Evolutionary conservation across 1,284 basidiomycete genomes (phyloP).

Genomic region (Rhizoctonia solani): DNA sequence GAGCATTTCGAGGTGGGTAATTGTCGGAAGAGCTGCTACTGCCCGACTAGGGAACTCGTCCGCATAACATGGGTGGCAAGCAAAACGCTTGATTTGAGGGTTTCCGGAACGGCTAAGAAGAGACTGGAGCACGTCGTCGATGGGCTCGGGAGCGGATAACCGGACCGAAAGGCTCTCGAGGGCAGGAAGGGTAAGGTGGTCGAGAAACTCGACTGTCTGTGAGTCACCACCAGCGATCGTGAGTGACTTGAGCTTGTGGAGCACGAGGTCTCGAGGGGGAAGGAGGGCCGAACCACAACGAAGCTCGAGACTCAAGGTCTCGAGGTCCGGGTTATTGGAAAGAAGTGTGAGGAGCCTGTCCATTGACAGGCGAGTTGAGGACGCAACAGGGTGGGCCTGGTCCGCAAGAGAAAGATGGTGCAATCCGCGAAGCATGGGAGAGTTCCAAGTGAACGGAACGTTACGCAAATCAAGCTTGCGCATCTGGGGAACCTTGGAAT

Average conservation of each 20-base stretch:
- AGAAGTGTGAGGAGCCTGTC: slow-evolving; percentile 68
- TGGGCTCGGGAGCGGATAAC: slow-evolving; percentile 63
- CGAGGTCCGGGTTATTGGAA: slow-evolving; percentile 57
- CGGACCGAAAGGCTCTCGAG: slow-evolving; percentile 59
- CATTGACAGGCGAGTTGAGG: slow-evolving; percentile 61
- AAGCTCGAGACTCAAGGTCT: slow-evolving; percentile 62
- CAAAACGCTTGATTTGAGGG: slow-evolving; percentile 59
- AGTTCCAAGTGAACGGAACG: slow-evolving; percentile 37
- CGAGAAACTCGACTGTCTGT: slow-evolving; percentile 60
- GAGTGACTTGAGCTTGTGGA: slow-evolving; percentile 58
- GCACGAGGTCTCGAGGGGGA: slow-evolving; percentile 56
- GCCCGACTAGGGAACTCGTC: slow-evolving; percentile 32
- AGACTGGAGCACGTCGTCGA: slow-evolving; percentile 65
- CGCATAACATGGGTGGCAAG: slow-evolving; percentile 56
- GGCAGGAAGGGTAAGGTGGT: slow-evolving; percentile 59
- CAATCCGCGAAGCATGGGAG: slow-evolving; percentile 46
- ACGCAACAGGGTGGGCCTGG: slow-evolving; percentile 64
- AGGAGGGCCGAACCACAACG: slow-evolving; percentile 62
- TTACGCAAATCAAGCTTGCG: slow-evolving; percentile 35
- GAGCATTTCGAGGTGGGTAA: slow-evolving; percentile 35
- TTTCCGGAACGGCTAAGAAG: slow-evolving; percentile 61
- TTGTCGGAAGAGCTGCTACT: slow-evolving; percentile 21
- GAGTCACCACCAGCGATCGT: slow-evolving; percentile 66
- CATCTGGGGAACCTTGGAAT: slow-evolving; percentile 32
- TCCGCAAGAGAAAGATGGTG: slow-evolving; percentile 62